phyloP scores from a whole-genome alignment of 2,329 filamentous ascomycete species.

The Macrophomina phaseolina region DNA sequence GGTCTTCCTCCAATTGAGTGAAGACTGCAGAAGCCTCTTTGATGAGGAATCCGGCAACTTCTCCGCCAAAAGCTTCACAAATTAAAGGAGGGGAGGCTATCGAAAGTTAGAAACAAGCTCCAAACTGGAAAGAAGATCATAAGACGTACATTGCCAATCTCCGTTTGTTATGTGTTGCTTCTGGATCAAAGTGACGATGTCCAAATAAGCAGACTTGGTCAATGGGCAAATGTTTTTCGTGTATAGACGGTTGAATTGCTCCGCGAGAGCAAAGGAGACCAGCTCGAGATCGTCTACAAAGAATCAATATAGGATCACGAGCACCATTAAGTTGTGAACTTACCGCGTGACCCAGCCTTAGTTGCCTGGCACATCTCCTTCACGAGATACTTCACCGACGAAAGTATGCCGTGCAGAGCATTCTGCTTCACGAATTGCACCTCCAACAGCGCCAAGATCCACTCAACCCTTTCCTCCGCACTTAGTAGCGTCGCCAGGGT shows the following conservation, averaged over 20 bases:
- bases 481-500: conserved; percentile 58
- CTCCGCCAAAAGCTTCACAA: neutral
- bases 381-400: conserved; percentile 41
- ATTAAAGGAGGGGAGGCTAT: neutral
- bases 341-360: neutral
- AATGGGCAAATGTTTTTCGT: conserved; percentile 38
- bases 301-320: neutral
- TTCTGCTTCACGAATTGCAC: conserved; percentile 32
- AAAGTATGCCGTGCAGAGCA: conserved; percentile 39
- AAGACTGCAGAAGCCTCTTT: neutral
- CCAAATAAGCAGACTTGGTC: conserved; percentile 44
- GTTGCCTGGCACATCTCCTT: conserved; percentile 29
- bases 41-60: neutral
- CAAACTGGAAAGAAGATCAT: too few species aligned
- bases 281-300: conserved; percentile 31
- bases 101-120: neutral
- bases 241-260: conserved; percentile 32
- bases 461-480: conserved; percentile 34
- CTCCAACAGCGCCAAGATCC: conserved; percentile 34
- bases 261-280: conserved; percentile 34
- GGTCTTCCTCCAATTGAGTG: neutral
- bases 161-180: neutral
- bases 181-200: conserved; percentile 35
- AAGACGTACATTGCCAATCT: neutral
- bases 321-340: neutral